phyloP scores from a whole-genome alignment of 164 flowering plant species.

The Berberis vulgaris region DNA sequence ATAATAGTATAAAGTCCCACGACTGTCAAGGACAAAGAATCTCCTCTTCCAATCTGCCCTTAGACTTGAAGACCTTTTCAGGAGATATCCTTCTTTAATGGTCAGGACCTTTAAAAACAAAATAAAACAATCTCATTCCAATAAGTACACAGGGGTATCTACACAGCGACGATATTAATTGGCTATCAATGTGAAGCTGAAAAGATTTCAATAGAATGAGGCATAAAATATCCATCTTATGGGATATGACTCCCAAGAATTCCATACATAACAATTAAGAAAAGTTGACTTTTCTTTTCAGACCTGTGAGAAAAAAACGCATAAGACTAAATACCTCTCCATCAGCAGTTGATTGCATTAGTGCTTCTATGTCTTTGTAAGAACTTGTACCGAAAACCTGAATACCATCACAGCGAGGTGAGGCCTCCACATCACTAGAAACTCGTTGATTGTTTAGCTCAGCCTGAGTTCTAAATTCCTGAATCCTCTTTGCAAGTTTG shows the following conservation, averaged over 20 bases:
- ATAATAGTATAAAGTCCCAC: constrained; percentile 70
- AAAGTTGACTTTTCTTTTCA: not conserved
- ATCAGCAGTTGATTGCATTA: constrained; percentile 55
- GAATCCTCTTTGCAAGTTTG: constrained; percentile 81
- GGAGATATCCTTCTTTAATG: constrained; percentile 85
- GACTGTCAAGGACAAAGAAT: constrained; percentile 86
- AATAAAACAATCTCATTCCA: constrained; percentile 5
- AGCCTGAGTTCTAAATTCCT: constrained; percentile 81
- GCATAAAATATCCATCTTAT: too few species aligned
- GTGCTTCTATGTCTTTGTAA: constrained; percentile 58
- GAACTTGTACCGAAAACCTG: constrained; percentile 38
- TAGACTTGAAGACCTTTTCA: constrained; percentile 66
- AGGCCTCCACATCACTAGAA: constrained; percentile 35
- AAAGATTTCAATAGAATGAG: not conserved
- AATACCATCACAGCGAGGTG: constrained; percentile 36
- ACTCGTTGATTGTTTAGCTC: constrained; percentile 51
- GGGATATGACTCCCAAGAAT: not conserved
- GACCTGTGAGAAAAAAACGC: not conserved
- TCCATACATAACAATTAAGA: not conserved
- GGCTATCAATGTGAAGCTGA: not conserved
- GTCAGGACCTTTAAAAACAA: constrained; percentile 46
- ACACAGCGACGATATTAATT: not conserved
- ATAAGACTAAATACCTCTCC: constrained; percentile 42
- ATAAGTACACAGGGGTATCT: not conserved
- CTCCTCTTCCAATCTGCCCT: constrained; percentile 92